Evolutionary conservation across 2,329 filamentous ascomycete species (phyloP), one percentile per base, ranked within the genome.

Genomic region (Bipolaris zeicola): DNA sequence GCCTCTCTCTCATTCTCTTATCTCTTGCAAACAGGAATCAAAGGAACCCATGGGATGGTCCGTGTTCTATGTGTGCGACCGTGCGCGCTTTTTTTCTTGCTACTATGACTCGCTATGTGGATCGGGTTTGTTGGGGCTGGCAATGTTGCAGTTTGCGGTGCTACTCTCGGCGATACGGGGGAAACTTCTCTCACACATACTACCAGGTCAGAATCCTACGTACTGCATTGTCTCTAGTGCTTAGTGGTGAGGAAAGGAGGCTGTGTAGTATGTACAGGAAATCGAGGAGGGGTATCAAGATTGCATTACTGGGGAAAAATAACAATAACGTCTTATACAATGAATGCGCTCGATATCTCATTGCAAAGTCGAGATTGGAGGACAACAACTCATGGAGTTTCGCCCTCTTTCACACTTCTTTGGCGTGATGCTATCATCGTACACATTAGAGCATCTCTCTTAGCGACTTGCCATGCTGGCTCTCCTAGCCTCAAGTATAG

Each of bases 401-500:
- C 26, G n/a, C 26, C n/a, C n/a, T 45, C 33, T 55, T 18, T 26
- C 16, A 48, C 22, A 38, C 8, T 26, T 18, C 22, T 48, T 38
- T 28, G 8, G 6, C 20, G 6, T 28, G 4, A 34, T 38, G 34
- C 22, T 13, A 28, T 11, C n/a, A 38, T 26, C 7, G 7, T 43
- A 18, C 26, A 34, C 16, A 45, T 16, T 20, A 13, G 5, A 18
- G 1, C 6, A 14, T n/a, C 3, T 26, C 8, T 13, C 16, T 52
- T 58, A 65, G 2, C 61, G 60, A 53, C 63, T 69, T n/a, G 61
- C 61, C 20, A 70, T 60, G 55, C 72, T 75, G 5, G 67, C 68
- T 38, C 72, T 68, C 43, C 72, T 62, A 0, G 69, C 72, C 53
- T 74, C 67, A 10, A 74, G 60, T 6, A 73, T 52, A 24, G 63